A percentile compares a stretch with the other conserved stretches of the same genome.
Conservation (phyloP, 345 rosid species). For the Eucalyptus leucophloia region DNA sequence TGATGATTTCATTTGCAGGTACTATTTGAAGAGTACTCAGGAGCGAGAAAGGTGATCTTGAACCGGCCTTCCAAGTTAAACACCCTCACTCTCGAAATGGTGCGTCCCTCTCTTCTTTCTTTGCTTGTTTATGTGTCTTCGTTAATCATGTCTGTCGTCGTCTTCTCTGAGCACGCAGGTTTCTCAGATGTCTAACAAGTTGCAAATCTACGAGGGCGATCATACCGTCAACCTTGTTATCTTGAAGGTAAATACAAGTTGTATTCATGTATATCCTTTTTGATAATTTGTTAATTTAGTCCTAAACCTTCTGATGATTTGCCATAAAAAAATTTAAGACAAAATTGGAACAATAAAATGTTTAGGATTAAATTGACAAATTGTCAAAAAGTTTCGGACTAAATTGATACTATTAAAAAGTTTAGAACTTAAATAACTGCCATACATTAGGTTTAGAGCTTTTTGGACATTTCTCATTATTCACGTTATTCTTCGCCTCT, state of each 20-base stretch:
- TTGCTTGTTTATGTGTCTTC: background rate
- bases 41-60: background rate
- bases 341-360: too few species aligned
- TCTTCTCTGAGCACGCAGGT: background rate
- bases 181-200: background rate
- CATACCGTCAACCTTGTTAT: background rate
- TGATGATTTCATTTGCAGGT: background rate
- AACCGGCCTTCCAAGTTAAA: background rate
- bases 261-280: background rate
- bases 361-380: too few species aligned
- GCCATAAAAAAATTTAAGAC: too few species aligned
- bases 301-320: too few species aligned
- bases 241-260: background rate
- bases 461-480: background rate
- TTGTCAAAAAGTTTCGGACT: too few species aligned
- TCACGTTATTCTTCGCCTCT: background rate
- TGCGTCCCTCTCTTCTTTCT: background rate
- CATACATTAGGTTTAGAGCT: too few species aligned
- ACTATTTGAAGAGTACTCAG: background rate
- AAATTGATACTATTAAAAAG: too few species aligned
- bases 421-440: fast-evolving
- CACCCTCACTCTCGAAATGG: background rate
- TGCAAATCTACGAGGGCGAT: background rate
- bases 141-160: background rate
- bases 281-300: too few species aligned